Conservation (phyloP, 345 rosid genomes). For the Hibiscus mutabilis region DNA sequence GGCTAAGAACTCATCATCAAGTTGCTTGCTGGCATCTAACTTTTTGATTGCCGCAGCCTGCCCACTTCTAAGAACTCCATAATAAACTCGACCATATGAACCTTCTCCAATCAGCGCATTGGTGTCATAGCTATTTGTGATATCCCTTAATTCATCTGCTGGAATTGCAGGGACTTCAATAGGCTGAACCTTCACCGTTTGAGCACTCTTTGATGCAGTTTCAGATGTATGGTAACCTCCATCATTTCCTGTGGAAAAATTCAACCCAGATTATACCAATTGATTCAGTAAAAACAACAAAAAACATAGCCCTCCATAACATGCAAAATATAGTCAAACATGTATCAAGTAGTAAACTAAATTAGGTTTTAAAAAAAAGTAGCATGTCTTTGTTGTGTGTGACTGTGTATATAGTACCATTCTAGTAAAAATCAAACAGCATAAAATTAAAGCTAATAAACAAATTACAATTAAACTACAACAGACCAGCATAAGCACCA, state of each 20-base stretch:
- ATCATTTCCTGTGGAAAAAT: slow-evolving; percentile 35
- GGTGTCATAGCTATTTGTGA: slow-evolving; percentile 49
- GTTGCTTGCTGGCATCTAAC: slow-evolving; percentile 67
- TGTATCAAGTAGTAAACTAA: background rate
- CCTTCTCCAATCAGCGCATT: slow-evolving; percentile 70
- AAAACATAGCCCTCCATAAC: background rate
- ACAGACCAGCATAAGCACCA: background rate
- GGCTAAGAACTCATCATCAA: slow-evolving; percentile 44
- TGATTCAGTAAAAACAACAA: background rate
- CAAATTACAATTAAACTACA: background rate
- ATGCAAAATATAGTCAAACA: background rate
- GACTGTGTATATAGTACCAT: background rate
- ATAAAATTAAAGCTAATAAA: background rate
- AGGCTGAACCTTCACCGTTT: slow-evolving; percentile 57
- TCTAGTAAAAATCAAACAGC: background rate
- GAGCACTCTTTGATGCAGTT: slow-evolving; percentile 46
- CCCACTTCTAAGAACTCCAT: slow-evolving; percentile 38
- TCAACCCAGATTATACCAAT: background rate
- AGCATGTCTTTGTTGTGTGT: background rate
- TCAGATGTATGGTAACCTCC: slow-evolving; percentile 48
- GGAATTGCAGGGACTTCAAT: slow-evolving; percentile 63
- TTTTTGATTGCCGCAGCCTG: slow-evolving; percentile 61
- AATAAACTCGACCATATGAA: slow-evolving; percentile 67
- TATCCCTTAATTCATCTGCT: slow-evolving; percentile 47
- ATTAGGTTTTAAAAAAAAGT: background rate